Percentiles rank a stretch among this genome's conserved stretches.
Evolutionary conservation across 345 rosid genomes (phyloP).

Genomic region (Erucastrum elatum): DNA sequence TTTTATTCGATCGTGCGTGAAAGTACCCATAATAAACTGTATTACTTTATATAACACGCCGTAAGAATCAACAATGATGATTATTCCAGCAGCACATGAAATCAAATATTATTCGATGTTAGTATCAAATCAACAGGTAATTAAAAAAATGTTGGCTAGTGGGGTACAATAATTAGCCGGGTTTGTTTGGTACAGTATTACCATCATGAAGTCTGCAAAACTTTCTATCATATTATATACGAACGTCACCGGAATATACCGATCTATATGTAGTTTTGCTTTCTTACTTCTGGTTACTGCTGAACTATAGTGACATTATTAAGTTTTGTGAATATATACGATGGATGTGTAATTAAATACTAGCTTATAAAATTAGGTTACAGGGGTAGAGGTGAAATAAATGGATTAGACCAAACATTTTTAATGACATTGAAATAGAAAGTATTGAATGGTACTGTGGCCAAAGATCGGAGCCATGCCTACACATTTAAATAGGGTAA

Average conservation of each 20-base stretch:
- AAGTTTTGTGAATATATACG: neutral
- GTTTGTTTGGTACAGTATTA: slow-evolving; percentile 14
- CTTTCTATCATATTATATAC: neutral
- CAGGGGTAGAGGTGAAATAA: slow-evolving; percentile 32
- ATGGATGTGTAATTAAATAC: slow-evolving; percentile 4
- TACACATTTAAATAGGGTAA: slow-evolving; percentile 5
- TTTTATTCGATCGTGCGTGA: slow-evolving; percentile 38
- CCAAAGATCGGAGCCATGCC: slow-evolving; percentile 29
- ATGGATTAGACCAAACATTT: slow-evolving; percentile 17
- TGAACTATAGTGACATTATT: neutral
- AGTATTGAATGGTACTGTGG: slow-evolving; percentile 19
- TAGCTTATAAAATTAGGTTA: slow-evolving; percentile 34
- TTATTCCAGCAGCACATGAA: slow-evolving; percentile 15
- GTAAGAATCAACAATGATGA: slow-evolving; percentile 31
- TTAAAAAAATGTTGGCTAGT: slow-evolving; percentile 21
- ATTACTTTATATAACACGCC: slow-evolving; percentile 39
- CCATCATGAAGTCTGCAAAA: slow-evolving; percentile 11
- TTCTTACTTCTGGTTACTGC: neutral
- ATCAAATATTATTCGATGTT: slow-evolving; percentile 5
- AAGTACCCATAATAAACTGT: slow-evolving; percentile 22
- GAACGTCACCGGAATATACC: neutral
- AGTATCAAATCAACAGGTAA: slow-evolving; percentile 15
- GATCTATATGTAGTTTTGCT: neutral
- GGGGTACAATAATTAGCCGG: slow-evolving; percentile 38
- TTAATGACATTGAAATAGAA: slow-evolving; percentile 25